phyloP scores from a whole-genome alignment of 192 early-diverging fungal species.

The Thamnidium elegans region DNA sequence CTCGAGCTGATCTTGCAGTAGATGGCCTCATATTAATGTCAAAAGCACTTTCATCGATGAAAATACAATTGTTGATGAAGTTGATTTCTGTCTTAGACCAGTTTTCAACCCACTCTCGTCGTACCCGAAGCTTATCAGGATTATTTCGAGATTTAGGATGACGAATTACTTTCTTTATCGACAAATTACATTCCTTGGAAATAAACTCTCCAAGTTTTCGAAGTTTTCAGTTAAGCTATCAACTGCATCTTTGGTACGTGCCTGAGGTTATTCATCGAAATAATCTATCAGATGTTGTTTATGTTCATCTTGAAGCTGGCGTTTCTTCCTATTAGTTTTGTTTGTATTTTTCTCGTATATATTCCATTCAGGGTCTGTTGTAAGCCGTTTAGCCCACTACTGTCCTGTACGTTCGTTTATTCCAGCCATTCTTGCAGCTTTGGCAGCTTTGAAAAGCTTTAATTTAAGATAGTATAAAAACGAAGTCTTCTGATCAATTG shows the following conservation, averaged over 20 bases:
- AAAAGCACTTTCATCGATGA: constrained; percentile 15
- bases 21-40: constrained; percentile 19
- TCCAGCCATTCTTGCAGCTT: too few relatives aligned
- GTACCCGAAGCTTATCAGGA: background rate
- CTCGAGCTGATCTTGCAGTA: constrained; percentile 1
- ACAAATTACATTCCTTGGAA: background rate
- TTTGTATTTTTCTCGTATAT: background rate
- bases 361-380: background rate
- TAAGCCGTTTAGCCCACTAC: background rate
- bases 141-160: background rate
- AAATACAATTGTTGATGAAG: constrained; percentile 10
- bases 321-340: background rate
- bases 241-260: background rate
- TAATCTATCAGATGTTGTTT: background rate
- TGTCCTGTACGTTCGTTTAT: background rate
- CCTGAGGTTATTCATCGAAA: background rate
- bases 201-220: constrained; percentile 1
- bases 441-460: too few relatives aligned
- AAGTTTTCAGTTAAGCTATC: background rate
- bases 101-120: background rate
- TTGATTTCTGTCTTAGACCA: constrained; percentile 5
- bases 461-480: too few relatives aligned
- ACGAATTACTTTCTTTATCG: background rate
- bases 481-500: too few relatives aligned
- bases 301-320: constrained; percentile 1